Evolutionary conservation across 805 yeast species (phyloP).

Genomic region (Ogataea nonfermentans): DNA sequence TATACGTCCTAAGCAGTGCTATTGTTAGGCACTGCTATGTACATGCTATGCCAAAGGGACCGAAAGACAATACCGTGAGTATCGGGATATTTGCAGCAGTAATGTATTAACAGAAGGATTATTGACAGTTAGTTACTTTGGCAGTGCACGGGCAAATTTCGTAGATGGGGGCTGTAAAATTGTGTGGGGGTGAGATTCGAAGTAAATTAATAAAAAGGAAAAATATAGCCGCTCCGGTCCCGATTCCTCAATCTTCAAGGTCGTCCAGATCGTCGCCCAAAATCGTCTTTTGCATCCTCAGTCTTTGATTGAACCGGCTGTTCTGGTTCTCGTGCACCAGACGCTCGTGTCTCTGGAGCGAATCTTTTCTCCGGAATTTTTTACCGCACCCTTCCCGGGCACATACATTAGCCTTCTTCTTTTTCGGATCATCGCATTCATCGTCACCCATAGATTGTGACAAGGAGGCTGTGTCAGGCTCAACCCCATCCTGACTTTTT

Average conservation of each 20-base stretch:
- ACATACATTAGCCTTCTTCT: constrained; percentile 21
- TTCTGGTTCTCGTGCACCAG: constrained; percentile 47
- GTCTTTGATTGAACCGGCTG: constrained; percentile 40
- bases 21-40: no score
- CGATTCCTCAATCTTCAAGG: not conserved
- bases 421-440: constrained; percentile 3
- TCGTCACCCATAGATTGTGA: not conserved
- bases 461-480: constrained; percentile 1
- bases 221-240: not conserved
- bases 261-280: constrained; percentile 16
- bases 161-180: not conserved
- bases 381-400: constrained; percentile 40
- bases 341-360: constrained; percentile 50
- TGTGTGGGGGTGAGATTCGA: not conserved
- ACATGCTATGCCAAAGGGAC: no score
- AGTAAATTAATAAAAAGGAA: not conserved
- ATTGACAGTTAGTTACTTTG: no score
- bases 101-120: no score
- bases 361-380: constrained; percentile 50
- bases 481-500: constrained; percentile 7
- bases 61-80: no score
- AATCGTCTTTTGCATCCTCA: constrained; percentile 24
- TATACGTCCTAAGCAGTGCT: no score
- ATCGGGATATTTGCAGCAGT: no score
- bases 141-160: no score